phyloP scores from a whole-genome alignment of 2,329 filamentous ascomycete genomes.

The Ophiostoma novo-ulmi region DNA sequence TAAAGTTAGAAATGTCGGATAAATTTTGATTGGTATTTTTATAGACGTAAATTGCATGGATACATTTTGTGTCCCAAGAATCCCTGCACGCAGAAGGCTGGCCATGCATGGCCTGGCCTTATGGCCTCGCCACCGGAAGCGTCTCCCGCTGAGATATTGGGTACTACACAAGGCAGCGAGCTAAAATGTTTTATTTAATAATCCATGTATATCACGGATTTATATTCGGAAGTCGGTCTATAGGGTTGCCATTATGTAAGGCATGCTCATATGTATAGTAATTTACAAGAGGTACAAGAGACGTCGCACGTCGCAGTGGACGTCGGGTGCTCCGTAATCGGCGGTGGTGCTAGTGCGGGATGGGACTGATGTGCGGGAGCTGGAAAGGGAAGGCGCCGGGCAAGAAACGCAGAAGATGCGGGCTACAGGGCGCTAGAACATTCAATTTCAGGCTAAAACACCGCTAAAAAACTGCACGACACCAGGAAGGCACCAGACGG shows the following conservation, averaged over 20 bases:
- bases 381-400: neutral
- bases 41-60: neutral
- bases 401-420: neutral
- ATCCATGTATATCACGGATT: too few relatives aligned
- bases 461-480: neutral
- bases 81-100: conserved; percentile 3
- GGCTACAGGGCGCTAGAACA: neutral
- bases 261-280: neutral
- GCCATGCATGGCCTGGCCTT: neutral
- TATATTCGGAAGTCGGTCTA: neutral
- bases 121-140: conserved; percentile 9
- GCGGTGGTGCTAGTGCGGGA: neutral
- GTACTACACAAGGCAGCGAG: neutral
- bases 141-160: neutral
- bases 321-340: conserved; percentile 7
- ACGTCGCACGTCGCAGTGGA: neutral
- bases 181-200: neutral
- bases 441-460: neutral
- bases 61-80: neutral
- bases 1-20: neutral
- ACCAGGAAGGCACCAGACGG: conserved; percentile 1
- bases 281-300: too few relatives aligned
- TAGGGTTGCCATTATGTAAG: neutral
- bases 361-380: conserved; percentile 1
- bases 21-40: neutral